Evolutionary conservation across 148 eudicot species (phyloP).

Genomic region (Nepenthes gracilis): DNA sequence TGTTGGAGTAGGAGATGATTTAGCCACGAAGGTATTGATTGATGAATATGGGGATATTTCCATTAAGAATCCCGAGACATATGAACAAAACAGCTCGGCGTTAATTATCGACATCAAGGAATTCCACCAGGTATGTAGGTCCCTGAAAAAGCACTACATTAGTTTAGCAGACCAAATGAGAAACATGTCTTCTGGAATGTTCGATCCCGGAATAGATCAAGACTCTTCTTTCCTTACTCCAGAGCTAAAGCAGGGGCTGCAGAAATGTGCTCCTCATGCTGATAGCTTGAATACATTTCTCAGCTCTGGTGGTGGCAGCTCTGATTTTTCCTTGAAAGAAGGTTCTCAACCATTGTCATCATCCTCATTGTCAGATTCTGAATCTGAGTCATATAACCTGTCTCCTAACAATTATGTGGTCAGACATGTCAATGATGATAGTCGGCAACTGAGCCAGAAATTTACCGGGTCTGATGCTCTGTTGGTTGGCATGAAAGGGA

Average conservation of each 20-base stretch:
- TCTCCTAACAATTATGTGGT: slow-evolving; percentile 18
- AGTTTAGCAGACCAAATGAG: slow-evolving; percentile 21
- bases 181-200: slow-evolving; percentile 16
- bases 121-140: slow-evolving; percentile 18
- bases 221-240: slow-evolving; percentile 40
- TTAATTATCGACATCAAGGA: slow-evolving; percentile 25
- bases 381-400: slow-evolving; percentile 38
- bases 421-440: slow-evolving; percentile 13
- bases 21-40: slow-evolving; percentile 8
- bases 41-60: slow-evolving; percentile 14
- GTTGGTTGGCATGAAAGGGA: not conserved
- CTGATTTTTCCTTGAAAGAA: slow-evolving; percentile 40
- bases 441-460: not conserved
- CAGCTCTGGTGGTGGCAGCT: slow-evolving; percentile 38
- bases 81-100: slow-evolving; percentile 12
- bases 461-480: not conserved
- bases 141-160: slow-evolving; percentile 26
- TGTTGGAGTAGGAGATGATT: not conserved
- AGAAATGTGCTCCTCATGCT: slow-evolving; percentile 15
- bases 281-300: slow-evolving; percentile 20
- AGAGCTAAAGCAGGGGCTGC: slow-evolving; percentile 21
- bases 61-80: slow-evolving; percentile 4
- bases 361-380: slow-evolving; percentile 61
- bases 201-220: slow-evolving; percentile 17
- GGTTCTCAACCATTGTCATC: slow-evolving; percentile 37